Percentiles rank a stretch among this genome's conserved stretches.
phyloP scores from a whole-genome alignment of 2,329 filamentous ascomycete genomes.

The Cercospora sp. region DNA sequence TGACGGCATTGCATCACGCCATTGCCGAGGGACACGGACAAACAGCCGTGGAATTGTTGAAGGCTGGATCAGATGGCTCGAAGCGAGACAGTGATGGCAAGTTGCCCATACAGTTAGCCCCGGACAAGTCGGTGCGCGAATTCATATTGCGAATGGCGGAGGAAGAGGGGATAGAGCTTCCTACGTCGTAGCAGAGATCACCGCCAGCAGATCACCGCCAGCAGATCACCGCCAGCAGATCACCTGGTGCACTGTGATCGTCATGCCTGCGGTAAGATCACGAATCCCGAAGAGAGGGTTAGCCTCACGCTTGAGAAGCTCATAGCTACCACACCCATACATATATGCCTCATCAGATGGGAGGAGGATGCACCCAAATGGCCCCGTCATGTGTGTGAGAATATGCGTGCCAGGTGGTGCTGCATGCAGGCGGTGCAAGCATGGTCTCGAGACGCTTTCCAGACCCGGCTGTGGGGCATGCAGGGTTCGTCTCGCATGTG shows the following conservation, averaged over 20 bases:
- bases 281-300: neutral
- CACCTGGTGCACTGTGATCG: neutral
- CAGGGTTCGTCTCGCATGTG: no score
- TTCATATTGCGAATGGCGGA: constrained; percentile 79
- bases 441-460: neutral
- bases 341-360: neutral
- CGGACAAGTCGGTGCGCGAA: constrained; percentile 75
- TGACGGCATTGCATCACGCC: constrained; percentile 86
- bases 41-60: constrained; percentile 77
- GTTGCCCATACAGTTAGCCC: constrained; percentile 76
- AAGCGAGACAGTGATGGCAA: constrained; percentile 72
- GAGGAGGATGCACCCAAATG: neutral
- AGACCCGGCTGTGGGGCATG: neutral
- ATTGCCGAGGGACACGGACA: constrained; percentile 76
- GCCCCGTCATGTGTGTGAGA: neutral
- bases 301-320: neutral
- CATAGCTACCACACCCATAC: neutral
- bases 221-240: neutral
- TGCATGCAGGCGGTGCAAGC: neutral
- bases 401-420: neutral
- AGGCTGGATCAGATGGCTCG: constrained; percentile 77
- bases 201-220: neutral
- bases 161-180: constrained; percentile 72
- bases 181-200: constrained; percentile 2
- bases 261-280: neutral